phyloP scores from a whole-genome alignment of 225 moss, liverwort and hornwort species.

The Rhytidiadelphus loreus region DNA sequence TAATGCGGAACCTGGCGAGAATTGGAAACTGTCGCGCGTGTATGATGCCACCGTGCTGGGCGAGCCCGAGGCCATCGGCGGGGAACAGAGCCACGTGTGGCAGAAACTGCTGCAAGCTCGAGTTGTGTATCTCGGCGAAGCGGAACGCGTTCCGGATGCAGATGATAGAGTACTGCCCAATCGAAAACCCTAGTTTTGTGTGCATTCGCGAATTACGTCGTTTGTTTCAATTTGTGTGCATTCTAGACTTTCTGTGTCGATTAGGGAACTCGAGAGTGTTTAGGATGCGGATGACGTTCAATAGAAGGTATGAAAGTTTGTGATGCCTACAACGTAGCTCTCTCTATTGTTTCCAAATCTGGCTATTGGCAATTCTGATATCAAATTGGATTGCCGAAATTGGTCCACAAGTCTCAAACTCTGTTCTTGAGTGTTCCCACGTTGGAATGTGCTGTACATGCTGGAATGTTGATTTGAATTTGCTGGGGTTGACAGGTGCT shows the following conservation, averaged over 20 bases:
- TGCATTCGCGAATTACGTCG: no score
- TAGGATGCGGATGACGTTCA: background rate
- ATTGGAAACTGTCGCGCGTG: conserved; percentile 49
- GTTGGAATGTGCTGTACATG: background rate
- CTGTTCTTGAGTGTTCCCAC: background rate
- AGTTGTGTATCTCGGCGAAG: conserved; percentile 81
- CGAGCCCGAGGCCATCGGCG: conserved; percentile 63
- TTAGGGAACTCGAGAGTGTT: background rate
- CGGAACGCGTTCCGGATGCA: conserved; percentile 63
- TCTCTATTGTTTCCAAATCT: background rate
- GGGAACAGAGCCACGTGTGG: conserved; percentile 58
- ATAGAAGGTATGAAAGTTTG: background rate
- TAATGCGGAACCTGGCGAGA: conserved; percentile 3
- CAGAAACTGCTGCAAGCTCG: conserved; percentile 69
- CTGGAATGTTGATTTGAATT: background rate
- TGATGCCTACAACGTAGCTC: background rate
- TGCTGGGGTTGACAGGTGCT: conserved; percentile 57
- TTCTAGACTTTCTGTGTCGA: background rate
- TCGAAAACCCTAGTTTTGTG: background rate
- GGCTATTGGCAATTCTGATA: background rate
- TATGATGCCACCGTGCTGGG: conserved; percentile 80
- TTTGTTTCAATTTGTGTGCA: no score
- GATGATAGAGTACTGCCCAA: conserved; percentile 54
- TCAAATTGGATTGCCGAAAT: background rate
- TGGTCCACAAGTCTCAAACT: background rate